A percentile compares a stretch with the other conserved stretches of the same genome.
Conservation (phyloP, 2,329 filamentous ascomycete genomes). For the Trichoderma arundinaceum region DNA sequence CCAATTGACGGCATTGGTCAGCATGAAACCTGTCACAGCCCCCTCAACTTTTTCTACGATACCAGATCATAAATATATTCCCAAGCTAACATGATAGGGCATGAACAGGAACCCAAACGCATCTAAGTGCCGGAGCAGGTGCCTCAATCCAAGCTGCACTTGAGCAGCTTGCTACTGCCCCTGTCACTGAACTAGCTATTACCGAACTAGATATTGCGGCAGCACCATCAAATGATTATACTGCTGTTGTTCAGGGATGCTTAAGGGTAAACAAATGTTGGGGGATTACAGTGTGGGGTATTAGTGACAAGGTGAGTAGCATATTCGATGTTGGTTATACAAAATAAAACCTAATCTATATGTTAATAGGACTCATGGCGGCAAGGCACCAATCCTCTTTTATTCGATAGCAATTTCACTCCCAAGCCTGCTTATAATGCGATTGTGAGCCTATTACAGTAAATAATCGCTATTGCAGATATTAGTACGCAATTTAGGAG, state of each 20-base stretch:
- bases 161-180: slow-evolving; percentile 15
- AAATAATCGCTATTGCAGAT: neutral
- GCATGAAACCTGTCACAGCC: neutral
- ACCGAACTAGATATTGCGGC: slow-evolving; percentile 11
- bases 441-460: neutral
- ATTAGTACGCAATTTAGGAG: no score
- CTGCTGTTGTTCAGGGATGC: slow-evolving; percentile 3
- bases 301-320: slow-evolving; percentile 12
- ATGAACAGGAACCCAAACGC: slow-evolving; percentile 10
- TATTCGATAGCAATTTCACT: slow-evolving; percentile 16
- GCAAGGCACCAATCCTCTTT: neutral
- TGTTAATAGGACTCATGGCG: slow-evolving; percentile 14
- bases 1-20: slow-evolving; percentile 19
- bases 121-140: slow-evolving; percentile 6
- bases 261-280: slow-evolving; percentile 1
- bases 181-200: slow-evolving; percentile 10
- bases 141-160: slow-evolving; percentile 1
- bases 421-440: slow-evolving; percentile 8
- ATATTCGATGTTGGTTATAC: neutral
- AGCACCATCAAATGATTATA: slow-evolving; percentile 14
- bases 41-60: neutral
- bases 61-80: neutral
- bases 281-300: slow-evolving; percentile 9
- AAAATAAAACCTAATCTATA: neutral
- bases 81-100: neutral